These are phyloP conservation scores for Ceratobasidium sp. DNA, from an alignment of 1,284 basidiomycete species.

Conservation along the genomic window DNA sequence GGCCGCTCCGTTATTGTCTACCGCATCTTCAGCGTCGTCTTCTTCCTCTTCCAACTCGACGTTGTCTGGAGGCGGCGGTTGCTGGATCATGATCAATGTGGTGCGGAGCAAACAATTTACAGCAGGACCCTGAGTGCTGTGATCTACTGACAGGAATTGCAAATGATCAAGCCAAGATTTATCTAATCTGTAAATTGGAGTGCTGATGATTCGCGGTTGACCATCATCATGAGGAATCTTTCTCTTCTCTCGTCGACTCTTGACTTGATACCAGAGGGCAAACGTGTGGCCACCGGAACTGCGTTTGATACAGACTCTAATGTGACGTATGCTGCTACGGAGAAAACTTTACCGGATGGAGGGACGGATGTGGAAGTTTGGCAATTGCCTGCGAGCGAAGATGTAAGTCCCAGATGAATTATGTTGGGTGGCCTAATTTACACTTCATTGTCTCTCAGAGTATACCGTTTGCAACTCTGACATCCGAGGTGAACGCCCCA, in stretches of 20 bases:
- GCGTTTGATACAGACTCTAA: slow-evolving; percentile 26
- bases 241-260: slow-evolving; percentile 14
- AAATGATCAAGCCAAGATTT: background rate
- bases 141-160: background rate
- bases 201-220: too few species aligned
- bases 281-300: background rate
- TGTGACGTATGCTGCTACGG: slow-evolving; percentile 23
- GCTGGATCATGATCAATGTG: slow-evolving; percentile 43
- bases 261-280: slow-evolving; percentile 14
- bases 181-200: slow-evolving; percentile 23
- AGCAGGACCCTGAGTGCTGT: slow-evolving; percentile 11
- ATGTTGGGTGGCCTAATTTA: background rate
- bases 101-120: slow-evolving; percentile 17
- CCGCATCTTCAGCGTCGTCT: slow-evolving; percentile 57
- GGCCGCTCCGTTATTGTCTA: slow-evolving; percentile 51
- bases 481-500: background rate
- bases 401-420: background rate
- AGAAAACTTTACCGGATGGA: slow-evolving; percentile 27
- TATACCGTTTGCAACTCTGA: slow-evolving; percentile 30
- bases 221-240: slow-evolving; percentile 31
- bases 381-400: slow-evolving; percentile 25
- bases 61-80: slow-evolving; percentile 28
- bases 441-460: background rate
- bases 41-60: slow-evolving; percentile 50
- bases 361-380: slow-evolving; percentile 36